Conservation (phyloP, 108 stramenopile genomes). For the Nannochloropsis oceanica region DNA sequence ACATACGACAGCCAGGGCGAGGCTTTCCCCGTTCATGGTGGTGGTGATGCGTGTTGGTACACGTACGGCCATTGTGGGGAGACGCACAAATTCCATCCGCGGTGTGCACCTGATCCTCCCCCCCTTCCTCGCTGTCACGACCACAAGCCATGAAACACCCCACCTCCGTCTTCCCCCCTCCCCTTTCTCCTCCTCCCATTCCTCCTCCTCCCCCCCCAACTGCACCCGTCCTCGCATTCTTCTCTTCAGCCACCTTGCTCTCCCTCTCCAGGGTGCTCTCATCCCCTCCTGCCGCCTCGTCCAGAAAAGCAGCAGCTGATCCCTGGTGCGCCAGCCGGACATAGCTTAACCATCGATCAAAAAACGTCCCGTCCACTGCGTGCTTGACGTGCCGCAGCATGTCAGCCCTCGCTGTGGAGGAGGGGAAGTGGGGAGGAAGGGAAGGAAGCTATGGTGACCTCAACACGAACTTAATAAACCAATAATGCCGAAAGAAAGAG, state of each 20-base stretch:
- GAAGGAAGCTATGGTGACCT: not conserved
- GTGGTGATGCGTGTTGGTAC: not conserved
- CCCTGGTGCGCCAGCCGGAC: conserved; percentile 34
- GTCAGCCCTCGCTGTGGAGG: conserved; percentile 48
- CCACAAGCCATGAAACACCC: conserved; percentile 40
- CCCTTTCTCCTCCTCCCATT: not conserved
- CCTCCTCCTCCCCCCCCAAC: no score
- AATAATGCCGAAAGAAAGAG: not conserved
- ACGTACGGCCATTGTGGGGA: not conserved
- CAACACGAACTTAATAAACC: no score
- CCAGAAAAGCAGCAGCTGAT: not conserved
- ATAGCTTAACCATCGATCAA: conserved; percentile 65
- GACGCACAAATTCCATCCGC: not conserved
- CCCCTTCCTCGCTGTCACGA: not conserved
- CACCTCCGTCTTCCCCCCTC: conserved; percentile 22
- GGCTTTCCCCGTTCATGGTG: conserved; percentile 54
- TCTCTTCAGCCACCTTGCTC: not conserved
- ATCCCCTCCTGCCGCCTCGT: not conserved
- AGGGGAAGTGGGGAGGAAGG: not conserved
- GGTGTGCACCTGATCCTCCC: not conserved
- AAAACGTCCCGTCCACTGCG: conserved; percentile 72
- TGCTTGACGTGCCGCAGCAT: conserved; percentile 76
- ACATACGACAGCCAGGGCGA: not conserved
- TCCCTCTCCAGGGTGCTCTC: not conserved
- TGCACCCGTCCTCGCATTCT: no score